Conservation (phyloP, 371 early-diverging fungal species). For the Smittium mucronatum region DNA sequence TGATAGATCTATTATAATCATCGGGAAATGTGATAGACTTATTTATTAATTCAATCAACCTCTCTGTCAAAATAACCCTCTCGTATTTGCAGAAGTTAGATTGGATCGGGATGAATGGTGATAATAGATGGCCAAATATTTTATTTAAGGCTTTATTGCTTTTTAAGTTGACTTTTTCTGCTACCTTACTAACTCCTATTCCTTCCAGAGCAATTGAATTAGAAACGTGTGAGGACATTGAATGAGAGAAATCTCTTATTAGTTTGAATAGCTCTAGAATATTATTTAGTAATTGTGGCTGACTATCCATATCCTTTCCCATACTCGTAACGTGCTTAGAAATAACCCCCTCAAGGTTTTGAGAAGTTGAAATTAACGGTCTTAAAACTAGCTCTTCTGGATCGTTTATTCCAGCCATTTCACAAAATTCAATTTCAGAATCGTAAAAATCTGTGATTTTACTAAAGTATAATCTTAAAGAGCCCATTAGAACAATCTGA, state of each 20-base stretch:
- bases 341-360: background rate
- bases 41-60: background rate
- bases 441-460: background rate
- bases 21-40: background rate
- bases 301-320: background rate
- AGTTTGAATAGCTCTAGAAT: background rate
- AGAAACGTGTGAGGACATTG: background rate
- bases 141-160: background rate
- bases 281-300: background rate
- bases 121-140: background rate
- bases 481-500: background rate
- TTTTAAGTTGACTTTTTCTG: background rate
- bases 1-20: background rate
- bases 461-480: background rate
- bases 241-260: background rate
- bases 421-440: slow-evolving; percentile 3
- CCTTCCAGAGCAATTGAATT: background rate
- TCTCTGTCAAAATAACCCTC: background rate
- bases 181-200: background rate
- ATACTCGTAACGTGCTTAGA: background rate
- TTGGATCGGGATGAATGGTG: background rate
- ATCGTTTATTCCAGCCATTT: background rate
- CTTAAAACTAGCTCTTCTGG: background rate
- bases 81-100: background rate
- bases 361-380: background rate